Evolutionary conservation across 2,329 filamentous ascomycete genomes (phyloP).

Genomic region (Aspergillus nomiae): DNA sequence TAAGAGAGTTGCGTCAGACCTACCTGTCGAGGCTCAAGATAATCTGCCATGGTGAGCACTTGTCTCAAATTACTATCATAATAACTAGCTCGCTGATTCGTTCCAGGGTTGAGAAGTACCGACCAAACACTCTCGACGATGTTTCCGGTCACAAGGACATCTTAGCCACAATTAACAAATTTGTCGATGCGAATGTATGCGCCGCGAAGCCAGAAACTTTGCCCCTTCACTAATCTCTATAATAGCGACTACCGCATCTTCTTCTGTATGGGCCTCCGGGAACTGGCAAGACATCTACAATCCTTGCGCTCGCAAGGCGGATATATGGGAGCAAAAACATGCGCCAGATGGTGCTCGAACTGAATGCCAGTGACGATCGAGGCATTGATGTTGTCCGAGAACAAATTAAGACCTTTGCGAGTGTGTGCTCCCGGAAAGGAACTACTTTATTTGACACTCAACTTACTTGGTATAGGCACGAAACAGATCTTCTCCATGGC

Average conservation of each 20-base stretch:
- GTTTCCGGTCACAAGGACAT: conserved; percentile 98
- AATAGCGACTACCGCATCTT: conserved; percentile 80
- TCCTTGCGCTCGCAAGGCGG: conserved; percentile 85
- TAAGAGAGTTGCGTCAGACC: conserved; percentile 87
- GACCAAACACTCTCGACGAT: conserved; percentile 83
- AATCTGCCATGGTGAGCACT: conserved; percentile 77
- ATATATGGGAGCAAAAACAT: conserved; percentile 93
- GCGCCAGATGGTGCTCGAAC: conserved; percentile 96
- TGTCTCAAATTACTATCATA: background rate
- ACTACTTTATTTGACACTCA: background rate
- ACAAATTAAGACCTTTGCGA: conserved; percentile 99
- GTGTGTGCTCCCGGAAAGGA: conserved; percentile 38
- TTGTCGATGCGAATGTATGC: conserved; percentile 81
- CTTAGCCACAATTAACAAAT: conserved; percentile 95
- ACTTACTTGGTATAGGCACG: conserved; percentile 52
- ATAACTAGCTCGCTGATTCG: conserved; percentile 18
- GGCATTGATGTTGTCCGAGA: conserved; percentile 97
- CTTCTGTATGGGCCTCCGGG: conserved; percentile 95
- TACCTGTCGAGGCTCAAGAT: conserved; percentile 92
- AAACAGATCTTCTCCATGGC: conserved; percentile 90
- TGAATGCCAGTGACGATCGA: conserved; percentile 95
- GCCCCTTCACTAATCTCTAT: conserved; percentile 1
- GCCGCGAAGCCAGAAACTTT: background rate
- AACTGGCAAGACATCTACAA: conserved; percentile 96
- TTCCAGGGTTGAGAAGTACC: conserved; percentile 90